phyloP scores from a whole-genome alignment of 176 grass and related monocot species.

The Thalia dealbata region DNA sequence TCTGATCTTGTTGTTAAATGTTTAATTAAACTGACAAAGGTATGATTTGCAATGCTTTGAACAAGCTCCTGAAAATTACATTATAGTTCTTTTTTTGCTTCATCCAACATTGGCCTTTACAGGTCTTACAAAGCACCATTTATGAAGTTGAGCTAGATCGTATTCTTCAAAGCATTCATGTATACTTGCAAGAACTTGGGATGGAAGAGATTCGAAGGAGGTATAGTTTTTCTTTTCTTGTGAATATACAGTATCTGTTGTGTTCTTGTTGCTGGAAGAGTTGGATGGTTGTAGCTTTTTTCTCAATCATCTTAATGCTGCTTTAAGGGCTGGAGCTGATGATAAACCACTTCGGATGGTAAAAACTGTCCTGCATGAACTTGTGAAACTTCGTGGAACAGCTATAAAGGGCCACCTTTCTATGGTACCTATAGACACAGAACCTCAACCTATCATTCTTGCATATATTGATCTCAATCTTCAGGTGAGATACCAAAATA shows the following conservation, averaged over 20 bases:
- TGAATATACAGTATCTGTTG: neutral
- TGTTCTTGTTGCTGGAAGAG: neutral
- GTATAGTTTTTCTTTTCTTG: slow-evolving; percentile 23
- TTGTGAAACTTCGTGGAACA: slow-evolving; percentile 94
- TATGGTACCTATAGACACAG: slow-evolving; percentile 97
- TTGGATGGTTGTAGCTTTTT: neutral
- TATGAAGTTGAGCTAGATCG: slow-evolving; percentile 92
- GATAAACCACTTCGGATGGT: slow-evolving; percentile 98
- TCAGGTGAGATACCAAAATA: slow-evolving; percentile 39
- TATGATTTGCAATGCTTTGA: slow-evolving; percentile 16
- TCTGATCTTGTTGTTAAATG: slow-evolving; percentile 99
- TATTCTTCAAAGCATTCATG: slow-evolving; percentile 96
- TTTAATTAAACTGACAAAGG: slow-evolving; percentile 97
- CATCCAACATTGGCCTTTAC: neutral
- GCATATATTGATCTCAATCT: slow-evolving; percentile 99
- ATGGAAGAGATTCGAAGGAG: slow-evolving; percentile 99
- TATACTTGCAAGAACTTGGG: slow-evolving; percentile 93
- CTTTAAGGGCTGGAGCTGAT: slow-evolving; percentile 86
- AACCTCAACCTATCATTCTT: slow-evolving; percentile 98
- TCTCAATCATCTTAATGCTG: slow-evolving; percentile 12
- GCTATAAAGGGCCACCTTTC: slow-evolving; percentile 99
- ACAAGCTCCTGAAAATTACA: neutral
- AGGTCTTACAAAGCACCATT: slow-evolving; percentile 93
- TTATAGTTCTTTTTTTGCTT: neutral
- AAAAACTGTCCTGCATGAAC: slow-evolving; percentile 98